Percentiles rank a stretch among this genome's conserved stretches.
These are phyloP conservation scores for Aspergillus hiratsukae DNA, from an alignment of 2,329 filamentous ascomycete species.

Conservation along the genomic window DNA sequence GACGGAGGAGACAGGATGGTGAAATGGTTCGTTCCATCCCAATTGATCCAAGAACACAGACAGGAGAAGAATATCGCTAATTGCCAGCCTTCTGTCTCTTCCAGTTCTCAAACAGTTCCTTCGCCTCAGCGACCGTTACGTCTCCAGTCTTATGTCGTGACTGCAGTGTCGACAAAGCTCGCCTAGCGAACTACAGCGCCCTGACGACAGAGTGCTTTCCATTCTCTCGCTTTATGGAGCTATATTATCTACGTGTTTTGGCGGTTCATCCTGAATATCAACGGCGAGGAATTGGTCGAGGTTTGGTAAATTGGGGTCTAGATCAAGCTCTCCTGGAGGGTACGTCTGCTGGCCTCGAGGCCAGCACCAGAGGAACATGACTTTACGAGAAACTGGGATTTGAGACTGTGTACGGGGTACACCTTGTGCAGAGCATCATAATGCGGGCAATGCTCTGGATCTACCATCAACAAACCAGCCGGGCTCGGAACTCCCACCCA, in stretches of 20 bases:
- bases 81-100: neutral
- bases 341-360: slow-evolving; percentile 9
- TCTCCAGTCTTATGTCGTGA: slow-evolving; percentile 5
- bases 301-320: slow-evolving; percentile 15
- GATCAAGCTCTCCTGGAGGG: slow-evolving; percentile 14
- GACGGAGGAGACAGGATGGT: neutral
- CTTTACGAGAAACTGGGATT: slow-evolving; percentile 8
- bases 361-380: slow-evolving; percentile 3
- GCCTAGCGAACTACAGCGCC: slow-evolving; percentile 2
- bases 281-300: slow-evolving; percentile 11
- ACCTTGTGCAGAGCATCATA: slow-evolving; percentile 2
- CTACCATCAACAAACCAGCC: too few relatives aligned
- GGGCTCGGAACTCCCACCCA: too few relatives aligned
- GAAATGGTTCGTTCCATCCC: slow-evolving; percentile 1
- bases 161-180: slow-evolving; percentile 8
- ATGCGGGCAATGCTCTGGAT: slow-evolving; percentile 9
- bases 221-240: slow-evolving; percentile 1
- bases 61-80: neutral
- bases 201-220: slow-evolving; percentile 3
- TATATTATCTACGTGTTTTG: slow-evolving; percentile 12
- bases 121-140: neutral
- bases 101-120: slow-evolving; percentile 4
- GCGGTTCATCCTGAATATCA: slow-evolving; percentile 13
- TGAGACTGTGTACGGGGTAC: neutral
- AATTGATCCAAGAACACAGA: neutral